Percentiles rank a stretch among this genome's conserved stretches.
phyloP scores from a whole-genome alignment of 441 rosid species.

The Viola pubescens region DNA sequence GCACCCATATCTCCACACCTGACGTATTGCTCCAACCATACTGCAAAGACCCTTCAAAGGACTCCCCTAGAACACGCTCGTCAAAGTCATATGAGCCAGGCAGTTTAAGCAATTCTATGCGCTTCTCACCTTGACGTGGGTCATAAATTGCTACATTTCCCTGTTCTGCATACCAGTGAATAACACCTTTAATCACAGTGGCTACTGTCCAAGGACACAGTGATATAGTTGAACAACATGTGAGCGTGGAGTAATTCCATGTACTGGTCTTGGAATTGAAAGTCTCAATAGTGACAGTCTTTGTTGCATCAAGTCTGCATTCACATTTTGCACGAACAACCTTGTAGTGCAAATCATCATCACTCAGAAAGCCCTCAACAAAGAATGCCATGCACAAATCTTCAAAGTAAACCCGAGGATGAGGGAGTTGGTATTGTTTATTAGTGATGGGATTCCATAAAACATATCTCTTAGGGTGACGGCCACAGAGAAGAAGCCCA shows the following conservation, averaged over 20 bases:
- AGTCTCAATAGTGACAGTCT: conserved; percentile 39
- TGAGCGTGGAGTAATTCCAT: conserved; percentile 45
- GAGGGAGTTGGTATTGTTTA: conserved; percentile 34
- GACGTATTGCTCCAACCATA: conserved; percentile 46
- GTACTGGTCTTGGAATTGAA: conserved; percentile 39
- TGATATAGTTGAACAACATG: conserved; percentile 32
- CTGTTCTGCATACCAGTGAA: conserved; percentile 45
- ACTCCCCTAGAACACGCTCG: conserved; percentile 44
- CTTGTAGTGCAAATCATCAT: conserved; percentile 31
- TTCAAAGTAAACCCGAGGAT: conserved; percentile 40
- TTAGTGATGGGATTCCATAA: conserved; percentile 39
- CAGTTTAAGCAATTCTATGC: conserved; percentile 30
- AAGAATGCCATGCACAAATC: conserved; percentile 52
- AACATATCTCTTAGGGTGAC: conserved; percentile 53
- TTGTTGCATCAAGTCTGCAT: conserved; percentile 18
- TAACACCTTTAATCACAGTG: conserved; percentile 34
- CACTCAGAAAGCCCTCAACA: conserved; percentile 33
- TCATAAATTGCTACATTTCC: conserved; percentile 43
- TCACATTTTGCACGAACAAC: conserved; percentile 50
- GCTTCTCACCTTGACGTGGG: conserved; percentile 30
- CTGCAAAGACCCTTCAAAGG: conserved; percentile 42
- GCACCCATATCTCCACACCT: conserved; percentile 49
- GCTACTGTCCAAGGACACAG: conserved; percentile 42
- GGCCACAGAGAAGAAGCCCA: conserved; percentile 54
- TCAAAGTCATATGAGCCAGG: conserved; percentile 43